Evolutionary conservation across 1,139 yeast species (phyloP).

Genomic region (Protomyces lactucae-debilis): DNA sequence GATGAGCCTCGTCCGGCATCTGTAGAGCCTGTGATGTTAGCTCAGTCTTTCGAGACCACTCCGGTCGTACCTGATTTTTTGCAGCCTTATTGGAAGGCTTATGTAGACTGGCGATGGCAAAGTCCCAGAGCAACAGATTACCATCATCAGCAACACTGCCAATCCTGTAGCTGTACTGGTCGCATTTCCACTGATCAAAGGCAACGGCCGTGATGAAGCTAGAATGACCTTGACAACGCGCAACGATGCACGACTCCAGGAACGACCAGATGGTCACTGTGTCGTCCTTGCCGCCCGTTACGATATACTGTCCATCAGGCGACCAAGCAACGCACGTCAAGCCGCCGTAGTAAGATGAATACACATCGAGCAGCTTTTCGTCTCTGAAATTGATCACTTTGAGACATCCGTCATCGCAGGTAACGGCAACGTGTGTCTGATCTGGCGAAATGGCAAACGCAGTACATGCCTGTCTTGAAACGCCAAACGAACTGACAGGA

Average conservation of each 20-base stretch:
- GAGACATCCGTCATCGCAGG: constrained; percentile 64
- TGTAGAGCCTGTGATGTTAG: constrained; percentile 19
- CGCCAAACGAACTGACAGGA: constrained; percentile 58
- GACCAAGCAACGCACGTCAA: constrained; percentile 55
- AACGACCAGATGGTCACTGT: constrained; percentile 40
- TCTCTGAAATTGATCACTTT: constrained; percentile 52
- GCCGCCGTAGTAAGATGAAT: constrained; percentile 68
- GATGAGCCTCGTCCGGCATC: constrained; percentile 26
- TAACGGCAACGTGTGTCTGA: constrained; percentile 46
- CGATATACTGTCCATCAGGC: constrained; percentile 59
- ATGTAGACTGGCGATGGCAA: constrained; percentile 55
- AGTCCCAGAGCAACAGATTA: constrained; percentile 64
- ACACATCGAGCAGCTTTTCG: constrained; percentile 52
- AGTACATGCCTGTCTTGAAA: constrained; percentile 57
- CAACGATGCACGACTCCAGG: constrained; percentile 37
- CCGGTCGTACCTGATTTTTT: constrained; percentile 1
- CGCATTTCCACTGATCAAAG: constrained; percentile 44
- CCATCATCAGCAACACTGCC: constrained; percentile 72
- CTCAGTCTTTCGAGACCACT: background rate
- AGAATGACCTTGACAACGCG: constrained; percentile 57
- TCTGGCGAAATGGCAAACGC: constrained; percentile 50
- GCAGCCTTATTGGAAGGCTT: constrained; percentile 34
- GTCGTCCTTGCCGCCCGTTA: constrained; percentile 51
- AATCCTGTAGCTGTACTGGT: constrained; percentile 48
- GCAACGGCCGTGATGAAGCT: constrained; percentile 57